Base-by-base conservation (phyloP, 176 grass and related monocot species). In the Lolium rigidum region DNA sequence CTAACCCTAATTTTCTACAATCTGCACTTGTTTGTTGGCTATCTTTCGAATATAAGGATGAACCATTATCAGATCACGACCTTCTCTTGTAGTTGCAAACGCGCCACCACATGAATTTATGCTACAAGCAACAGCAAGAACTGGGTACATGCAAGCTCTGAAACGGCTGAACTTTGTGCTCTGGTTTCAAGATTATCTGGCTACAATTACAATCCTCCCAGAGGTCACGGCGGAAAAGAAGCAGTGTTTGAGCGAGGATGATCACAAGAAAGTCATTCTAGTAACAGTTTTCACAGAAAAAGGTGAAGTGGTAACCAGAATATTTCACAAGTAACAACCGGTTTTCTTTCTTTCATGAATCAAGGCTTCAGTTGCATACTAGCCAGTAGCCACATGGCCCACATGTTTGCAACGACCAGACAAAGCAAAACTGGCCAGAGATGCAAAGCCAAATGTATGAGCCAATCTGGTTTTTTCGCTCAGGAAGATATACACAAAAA, bases 301-400 rank as follows among this genome's bases (percentile, higher is more conserved):
- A 22, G 20, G 26, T 7, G 0, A 67, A 57, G 59, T 14, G 2
- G 41, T 25, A 20, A 20, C 38, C 63, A 62, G n/a, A 77, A 31
- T 13, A 54, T 16, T 77, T 71, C 62, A 35, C 35, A 71, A 70
- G 44, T 20, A 76, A 37, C 43, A 73, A n/a, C 44, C 43, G 54
- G 26, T 54, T 50, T 17, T 48, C 46, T 26, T 89, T 70, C 63
- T 24, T 46, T 82, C 39, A 52, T 60, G 15, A 14, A 65, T 52
- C 70, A 63, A 77, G 21, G 35, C n/a, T 85, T 81, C 14, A 28
- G 82, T 70, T 89, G 83, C 59, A 85, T 59, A 31, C 82, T 51
- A 76, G 14, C 20, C 57, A 59, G 20, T 24, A 60, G 78, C n/a
- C n/a, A n/a, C n/a, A n/a, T n/a, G n/a, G n/a, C n/a, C 25, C 88